phyloP scores from a whole-genome alignment of 176 grass and related monocot species.

The Stipa capillata region DNA sequence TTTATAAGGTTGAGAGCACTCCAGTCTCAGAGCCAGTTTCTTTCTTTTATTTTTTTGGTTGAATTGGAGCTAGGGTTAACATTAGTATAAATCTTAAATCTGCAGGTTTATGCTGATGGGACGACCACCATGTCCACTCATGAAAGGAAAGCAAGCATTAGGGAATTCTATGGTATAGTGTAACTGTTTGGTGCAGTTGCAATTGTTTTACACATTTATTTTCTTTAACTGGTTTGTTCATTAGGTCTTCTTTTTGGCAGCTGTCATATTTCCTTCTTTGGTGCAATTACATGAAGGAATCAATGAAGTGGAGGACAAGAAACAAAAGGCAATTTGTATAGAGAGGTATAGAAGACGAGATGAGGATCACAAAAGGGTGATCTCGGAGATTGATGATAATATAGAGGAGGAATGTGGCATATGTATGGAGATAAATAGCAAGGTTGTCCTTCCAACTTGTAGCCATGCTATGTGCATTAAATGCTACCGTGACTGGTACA shows the following conservation, averaged over 20 bases:
- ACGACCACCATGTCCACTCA: constrained; percentile 90
- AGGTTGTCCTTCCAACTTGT: constrained; percentile 83
- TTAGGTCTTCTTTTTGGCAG: constrained; percentile 29
- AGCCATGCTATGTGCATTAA: constrained; percentile 89
- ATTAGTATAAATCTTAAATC: not conserved
- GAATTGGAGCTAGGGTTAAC: not conserved
- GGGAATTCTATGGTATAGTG: constrained; percentile 77
- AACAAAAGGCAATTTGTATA: constrained; percentile 60
- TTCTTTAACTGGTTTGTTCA: constrained; percentile 23
- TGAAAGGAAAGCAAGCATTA: constrained; percentile 88
- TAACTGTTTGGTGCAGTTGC: not conserved
- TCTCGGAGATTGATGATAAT: constrained; percentile 75
- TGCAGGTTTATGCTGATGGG: constrained; percentile 83
- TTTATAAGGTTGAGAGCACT: too few relatives aligned
- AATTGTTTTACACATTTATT: not conserved
- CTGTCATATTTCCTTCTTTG: constrained; percentile 84
- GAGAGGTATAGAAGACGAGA: constrained; percentile 65
- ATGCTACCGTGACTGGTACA: constrained; percentile 89
- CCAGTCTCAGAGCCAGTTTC: not conserved
- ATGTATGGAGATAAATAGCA: constrained; percentile 81
- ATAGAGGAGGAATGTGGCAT: constrained; percentile 95
- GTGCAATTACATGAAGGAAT: constrained; percentile 78
- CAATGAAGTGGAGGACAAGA: constrained; percentile 76
- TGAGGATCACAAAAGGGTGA: constrained; percentile 43
- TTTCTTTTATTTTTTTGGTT: constrained; percentile 4